These are phyloP conservation scores for Fragilariopsis cylindrus DNA, from an alignment of 108 stramenopile species.

Conservation along the genomic window DNA sequence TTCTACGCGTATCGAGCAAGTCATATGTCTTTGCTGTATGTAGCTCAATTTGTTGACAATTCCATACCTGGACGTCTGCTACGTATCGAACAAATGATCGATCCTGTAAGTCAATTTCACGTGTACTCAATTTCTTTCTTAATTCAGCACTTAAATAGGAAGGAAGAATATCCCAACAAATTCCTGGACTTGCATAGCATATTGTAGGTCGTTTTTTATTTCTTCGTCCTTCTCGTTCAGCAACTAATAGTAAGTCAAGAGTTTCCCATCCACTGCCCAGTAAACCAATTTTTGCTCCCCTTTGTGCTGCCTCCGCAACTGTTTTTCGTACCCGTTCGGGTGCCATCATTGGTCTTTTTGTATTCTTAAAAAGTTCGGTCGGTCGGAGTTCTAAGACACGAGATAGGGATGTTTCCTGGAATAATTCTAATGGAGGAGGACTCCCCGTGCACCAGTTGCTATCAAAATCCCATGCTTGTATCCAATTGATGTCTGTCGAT, in stretches of 20 bases:
- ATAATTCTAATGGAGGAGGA: constrained; percentile 68
- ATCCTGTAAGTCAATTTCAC: constrained; percentile 67
- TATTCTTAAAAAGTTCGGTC: constrained; percentile 40
- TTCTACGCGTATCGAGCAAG: constrained; percentile 58
- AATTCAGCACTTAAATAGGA: constrained; percentile 72
- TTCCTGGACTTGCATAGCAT: constrained; percentile 62
- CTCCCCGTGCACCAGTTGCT: constrained; percentile 77
- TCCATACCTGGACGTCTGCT: constrained; percentile 17
- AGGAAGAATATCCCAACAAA: constrained; percentile 58
- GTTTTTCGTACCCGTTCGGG: constrained; percentile 26
- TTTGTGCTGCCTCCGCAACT: constrained; percentile 44
- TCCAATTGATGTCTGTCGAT: constrained; percentile 23
- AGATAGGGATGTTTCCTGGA: constrained; percentile 45
- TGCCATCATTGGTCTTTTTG: constrained; percentile 33
- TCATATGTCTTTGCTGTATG: constrained; percentile 84
- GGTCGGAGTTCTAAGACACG: constrained; percentile 70
- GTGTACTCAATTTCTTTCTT: constrained; percentile 56
- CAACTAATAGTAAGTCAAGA: constrained; percentile 63
- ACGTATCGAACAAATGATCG: constrained; percentile 78
- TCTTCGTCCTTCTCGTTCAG: constrained; percentile 28
- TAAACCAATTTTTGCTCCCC: constrained; percentile 63
- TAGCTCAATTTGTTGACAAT: constrained; percentile 46
- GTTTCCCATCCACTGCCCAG: constrained; percentile 86
- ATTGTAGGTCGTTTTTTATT: constrained; percentile 45
- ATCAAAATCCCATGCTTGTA: constrained; percentile 76